Conservation (phyloP, 2,329 filamentous ascomycete genomes). For the Graphiopsis chlorocephala region DNA sequence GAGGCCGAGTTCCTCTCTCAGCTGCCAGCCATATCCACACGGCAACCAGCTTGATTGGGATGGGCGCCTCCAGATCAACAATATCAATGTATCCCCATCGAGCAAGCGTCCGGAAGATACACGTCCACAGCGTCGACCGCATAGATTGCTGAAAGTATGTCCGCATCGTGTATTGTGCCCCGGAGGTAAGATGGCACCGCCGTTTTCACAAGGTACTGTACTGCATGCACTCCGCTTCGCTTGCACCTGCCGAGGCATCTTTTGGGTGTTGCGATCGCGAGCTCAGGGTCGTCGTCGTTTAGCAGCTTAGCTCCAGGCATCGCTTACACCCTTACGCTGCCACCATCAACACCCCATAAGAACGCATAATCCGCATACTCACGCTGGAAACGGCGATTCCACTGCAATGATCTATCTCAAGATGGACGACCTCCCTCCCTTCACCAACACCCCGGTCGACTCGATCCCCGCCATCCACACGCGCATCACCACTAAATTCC, state of each 20-base stretch:
- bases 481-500: constrained; percentile 66
- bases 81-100: background rate
- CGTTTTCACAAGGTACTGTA: background rate
- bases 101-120: background rate
- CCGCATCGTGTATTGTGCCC: background rate
- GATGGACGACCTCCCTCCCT: constrained; percentile 31
- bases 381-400: background rate
- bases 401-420: constrained; percentile 17
- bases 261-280: background rate
- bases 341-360: background rate
- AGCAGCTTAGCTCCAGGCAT: background rate
- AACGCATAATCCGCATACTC: background rate
- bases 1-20: background rate
- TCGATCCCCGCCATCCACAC: constrained; percentile 62
- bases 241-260: background rate
- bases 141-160: background rate
- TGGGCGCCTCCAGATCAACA: background rate
- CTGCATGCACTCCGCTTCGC: background rate
- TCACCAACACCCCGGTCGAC: constrained; percentile 59
- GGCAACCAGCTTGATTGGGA: background rate
- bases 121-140: too few species aligned
- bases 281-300: constrained; percentile 3
- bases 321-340: background rate
- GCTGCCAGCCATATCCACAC: background rate
- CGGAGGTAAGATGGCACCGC: background rate